phyloP scores from a whole-genome alignment of 129 eudicot genomes.

The Silybum marianum region DNA sequence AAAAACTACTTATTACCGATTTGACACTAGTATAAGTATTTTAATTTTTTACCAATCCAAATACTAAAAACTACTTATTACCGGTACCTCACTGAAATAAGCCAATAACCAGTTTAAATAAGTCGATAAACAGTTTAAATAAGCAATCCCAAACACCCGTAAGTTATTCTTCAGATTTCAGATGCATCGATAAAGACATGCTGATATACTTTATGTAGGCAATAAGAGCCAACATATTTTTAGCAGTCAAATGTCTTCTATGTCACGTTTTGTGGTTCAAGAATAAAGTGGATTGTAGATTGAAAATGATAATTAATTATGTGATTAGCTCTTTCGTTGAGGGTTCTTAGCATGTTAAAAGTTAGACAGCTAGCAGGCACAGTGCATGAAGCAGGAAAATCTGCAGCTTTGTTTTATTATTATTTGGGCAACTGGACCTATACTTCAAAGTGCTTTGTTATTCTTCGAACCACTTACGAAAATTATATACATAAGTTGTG shows the following conservation, averaged over 20 bases:
- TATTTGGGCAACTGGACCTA: background rate
- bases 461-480: background rate
- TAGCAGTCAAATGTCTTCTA: background rate
- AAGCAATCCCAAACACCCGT: no score
- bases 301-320: background rate
- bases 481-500: background rate
- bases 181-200: background rate
- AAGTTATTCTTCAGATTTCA: background rate
- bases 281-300: background rate
- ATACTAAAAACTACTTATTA: no score
- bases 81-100: no score
- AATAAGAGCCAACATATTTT: background rate
- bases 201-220: background rate
- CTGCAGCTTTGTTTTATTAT: background rate
- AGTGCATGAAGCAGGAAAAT: background rate
- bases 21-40: no score
- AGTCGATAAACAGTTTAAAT: no score
- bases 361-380: slow-evolving; percentile 26
- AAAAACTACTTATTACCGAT: no score
- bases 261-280: background rate
- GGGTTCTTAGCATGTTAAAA: slow-evolving; percentile 15
- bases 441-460: slow-evolving; percentile 5
- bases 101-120: no score
- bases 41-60: no score
- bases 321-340: background rate